phyloP scores from a whole-genome alignment of 2,329 filamentous ascomycete genomes.

The Coniella lustricola region DNA sequence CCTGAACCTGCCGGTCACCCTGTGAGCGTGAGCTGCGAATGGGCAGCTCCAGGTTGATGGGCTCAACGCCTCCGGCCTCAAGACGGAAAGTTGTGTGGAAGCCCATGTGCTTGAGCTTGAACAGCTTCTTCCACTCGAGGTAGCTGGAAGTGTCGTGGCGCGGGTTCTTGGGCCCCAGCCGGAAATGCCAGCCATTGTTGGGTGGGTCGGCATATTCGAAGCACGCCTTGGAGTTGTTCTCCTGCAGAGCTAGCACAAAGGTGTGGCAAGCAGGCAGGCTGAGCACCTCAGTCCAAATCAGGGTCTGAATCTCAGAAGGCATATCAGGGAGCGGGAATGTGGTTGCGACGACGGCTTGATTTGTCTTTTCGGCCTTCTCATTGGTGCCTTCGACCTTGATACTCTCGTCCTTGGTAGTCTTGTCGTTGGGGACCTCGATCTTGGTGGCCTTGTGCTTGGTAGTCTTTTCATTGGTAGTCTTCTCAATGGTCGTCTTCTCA shows the following conservation, averaged over 20 bases:
- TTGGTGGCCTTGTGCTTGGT: no score
- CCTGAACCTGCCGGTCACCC: background rate
- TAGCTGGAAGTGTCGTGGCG: conserved; percentile 4
- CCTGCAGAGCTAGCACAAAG: background rate
- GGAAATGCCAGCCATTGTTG: background rate
- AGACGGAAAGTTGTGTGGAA: conserved; percentile 9
- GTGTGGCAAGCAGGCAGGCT: conserved; percentile 18
- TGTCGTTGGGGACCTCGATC: no score
- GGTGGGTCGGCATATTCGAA: background rate
- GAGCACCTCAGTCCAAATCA: conserved; percentile 17
- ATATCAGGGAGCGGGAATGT: background rate
- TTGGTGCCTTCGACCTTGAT: background rate
- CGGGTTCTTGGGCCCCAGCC: background rate
- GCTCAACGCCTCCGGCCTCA: background rate
- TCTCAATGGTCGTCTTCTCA: no score
- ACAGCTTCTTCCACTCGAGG: conserved; percentile 4
- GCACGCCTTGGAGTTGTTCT: background rate
- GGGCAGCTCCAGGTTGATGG: background rate
- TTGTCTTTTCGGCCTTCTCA: no score
- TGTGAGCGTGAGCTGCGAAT: background rate
- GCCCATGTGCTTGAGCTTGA: conserved; percentile 6
- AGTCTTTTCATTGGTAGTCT: no score
- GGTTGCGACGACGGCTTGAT: background rate
- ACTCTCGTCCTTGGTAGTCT: background rate
- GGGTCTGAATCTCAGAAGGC: conserved; percentile 17